phyloP scores from a whole-genome alignment of 2,329 filamentous ascomycete species.

The Curvularia hawaiiensis region DNA sequence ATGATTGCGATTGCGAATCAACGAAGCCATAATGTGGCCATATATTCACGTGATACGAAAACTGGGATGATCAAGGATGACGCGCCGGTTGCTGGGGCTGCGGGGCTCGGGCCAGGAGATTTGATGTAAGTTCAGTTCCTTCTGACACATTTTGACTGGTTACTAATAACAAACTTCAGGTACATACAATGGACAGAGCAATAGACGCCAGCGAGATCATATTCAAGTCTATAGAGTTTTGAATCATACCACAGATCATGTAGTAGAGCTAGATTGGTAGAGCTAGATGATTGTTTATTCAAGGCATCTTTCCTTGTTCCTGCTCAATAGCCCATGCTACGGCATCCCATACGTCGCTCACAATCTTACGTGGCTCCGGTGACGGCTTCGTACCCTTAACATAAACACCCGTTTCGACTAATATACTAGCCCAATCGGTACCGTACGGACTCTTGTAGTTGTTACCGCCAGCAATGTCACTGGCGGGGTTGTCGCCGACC shows the following conservation, averaged over 20 bases:
- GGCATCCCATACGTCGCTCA: slow-evolving; percentile 76
- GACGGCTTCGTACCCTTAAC: slow-evolving; percentile 59
- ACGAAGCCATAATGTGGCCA: slow-evolving; percentile 62
- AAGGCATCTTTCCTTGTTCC: slow-evolving; percentile 50
- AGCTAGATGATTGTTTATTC: slow-evolving; percentile 1
- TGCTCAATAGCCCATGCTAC: slow-evolving; percentile 74
- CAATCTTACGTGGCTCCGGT: slow-evolving; percentile 67
- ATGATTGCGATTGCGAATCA: slow-evolving; percentile 71
- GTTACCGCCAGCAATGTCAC: slow-evolving; percentile 89
- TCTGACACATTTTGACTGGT: background rate
- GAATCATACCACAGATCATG: background rate
- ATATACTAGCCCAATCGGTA: slow-evolving; percentile 76
- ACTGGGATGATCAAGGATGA: slow-evolving; percentile 63
- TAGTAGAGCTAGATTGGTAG: background rate
- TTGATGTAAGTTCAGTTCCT: slow-evolving; percentile 30
- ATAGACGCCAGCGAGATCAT: background rate
- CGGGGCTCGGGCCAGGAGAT: slow-evolving; percentile 18
- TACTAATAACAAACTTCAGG: slow-evolving; percentile 1
- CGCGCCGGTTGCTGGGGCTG: slow-evolving; percentile 43
- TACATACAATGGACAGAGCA: slow-evolving; percentile 12
- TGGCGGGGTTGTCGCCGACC: slow-evolving; percentile 78
- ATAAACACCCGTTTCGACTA: slow-evolving; percentile 84
- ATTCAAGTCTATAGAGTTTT: background rate
- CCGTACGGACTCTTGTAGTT: slow-evolving; percentile 69
- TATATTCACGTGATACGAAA: slow-evolving; percentile 64